Evolutionary conservation across 495 filamentous ascomycete genomes (phyloP), one percentile per base, ranked within the genome.

Genomic region (Aspergillus diversus): DNA sequence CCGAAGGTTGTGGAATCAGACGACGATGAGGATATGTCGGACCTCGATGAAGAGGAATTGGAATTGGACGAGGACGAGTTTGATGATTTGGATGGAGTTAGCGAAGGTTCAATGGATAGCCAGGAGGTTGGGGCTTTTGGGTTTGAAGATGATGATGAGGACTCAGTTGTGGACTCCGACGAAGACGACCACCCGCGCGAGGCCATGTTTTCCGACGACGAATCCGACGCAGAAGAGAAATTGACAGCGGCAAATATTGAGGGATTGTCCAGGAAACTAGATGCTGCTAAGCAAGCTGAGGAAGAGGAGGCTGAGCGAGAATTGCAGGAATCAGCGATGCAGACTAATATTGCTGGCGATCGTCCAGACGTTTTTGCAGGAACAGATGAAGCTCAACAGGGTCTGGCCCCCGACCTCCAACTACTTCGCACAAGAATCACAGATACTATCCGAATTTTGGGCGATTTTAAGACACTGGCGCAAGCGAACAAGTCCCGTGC

Each of bases 181-280:
- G 87, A 89, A 48, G 88, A 90, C 56, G 75, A 82, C 53, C 75
- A 77, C 64, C 71, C 76, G 27, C 74, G 78, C 57, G 75, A 80
- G 70, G 84, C 87, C 42, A 89, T 95, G 78, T 99, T 97, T 80
- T 98, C 95, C 0, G 94, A 97, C 59, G 95, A 99, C 69, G 93
- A 97, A 71, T 91, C 89, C 1, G 93, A 96, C 67, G 89, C 88
- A 3, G 93, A 97, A 73, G 92, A 97, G 78, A 90, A 86, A 70
- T 81, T 99, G 59, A 99, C 92, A 4, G 96, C 95, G 0, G 96
- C 95, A 50, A 99, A 99, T 69, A 99, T 99, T 59, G 94, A 87
- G 67, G 95, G 95, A 43, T 79, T 99, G 51, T 92, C 95, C 42
- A 83, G 84, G 60, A 92, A 91, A 64, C 72, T 98, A 61, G 93